Evolutionary conservation across 169 alveolate genomes (phyloP).

Genomic region (Plasmodium reichenowi): DNA sequence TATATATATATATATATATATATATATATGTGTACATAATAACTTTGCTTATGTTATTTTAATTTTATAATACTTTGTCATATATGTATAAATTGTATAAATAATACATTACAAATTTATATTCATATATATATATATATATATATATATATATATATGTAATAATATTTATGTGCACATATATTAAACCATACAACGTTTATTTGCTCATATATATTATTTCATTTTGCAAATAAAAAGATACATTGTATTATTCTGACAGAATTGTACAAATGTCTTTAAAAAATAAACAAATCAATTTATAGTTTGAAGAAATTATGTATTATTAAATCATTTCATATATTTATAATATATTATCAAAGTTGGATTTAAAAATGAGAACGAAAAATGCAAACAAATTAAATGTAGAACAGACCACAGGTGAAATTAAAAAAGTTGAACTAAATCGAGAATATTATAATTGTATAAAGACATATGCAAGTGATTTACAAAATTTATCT

Average conservation of each 20-base stretch:
- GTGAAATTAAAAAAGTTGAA: conserved; percentile 38
- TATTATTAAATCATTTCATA: too few species aligned
- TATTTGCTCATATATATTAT: not conserved
- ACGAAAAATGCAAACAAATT: not conserved
- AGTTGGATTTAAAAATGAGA: conserved; percentile 16
- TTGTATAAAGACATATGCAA: conserved; percentile 43
- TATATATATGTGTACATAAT: too few species aligned
- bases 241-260: too few species aligned
- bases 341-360: too few species aligned
- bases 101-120: conserved; percentile 5
- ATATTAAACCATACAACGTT: not conserved
- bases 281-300: not conserved
- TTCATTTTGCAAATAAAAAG: too few species aligned
- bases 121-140: conserved; percentile 9
- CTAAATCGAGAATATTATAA: conserved; percentile 51
- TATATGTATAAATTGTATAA: not conserved
- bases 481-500: conserved; percentile 56
- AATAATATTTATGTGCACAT: not conserved
- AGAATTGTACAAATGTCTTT: not conserved
- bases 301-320: not conserved
- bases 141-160: not conserved
- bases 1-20: too few species aligned
- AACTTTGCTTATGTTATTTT: too few species aligned
- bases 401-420: conserved; percentile 10
- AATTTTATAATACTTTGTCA: too few species aligned